Conservation (phyloP, 139 green algal species). For the Chlorella sp. region DNA sequence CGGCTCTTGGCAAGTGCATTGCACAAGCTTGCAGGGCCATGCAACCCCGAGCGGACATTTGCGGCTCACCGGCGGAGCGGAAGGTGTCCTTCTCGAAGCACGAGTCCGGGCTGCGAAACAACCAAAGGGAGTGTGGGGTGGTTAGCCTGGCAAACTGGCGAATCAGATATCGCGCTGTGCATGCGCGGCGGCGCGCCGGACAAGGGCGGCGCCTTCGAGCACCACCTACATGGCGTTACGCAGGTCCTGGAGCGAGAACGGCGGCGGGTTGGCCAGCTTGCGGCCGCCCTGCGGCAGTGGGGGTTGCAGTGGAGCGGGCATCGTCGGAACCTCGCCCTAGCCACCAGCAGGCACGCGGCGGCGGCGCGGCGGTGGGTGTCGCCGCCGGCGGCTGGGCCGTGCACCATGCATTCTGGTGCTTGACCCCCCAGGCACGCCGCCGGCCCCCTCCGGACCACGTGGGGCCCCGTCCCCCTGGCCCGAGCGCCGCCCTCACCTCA, state of each 20-base stretch:
- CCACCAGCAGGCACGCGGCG: background rate
- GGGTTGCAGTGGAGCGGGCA: too few relatives aligned
- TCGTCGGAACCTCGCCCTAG: background rate
- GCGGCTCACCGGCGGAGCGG: conserved; percentile 57
- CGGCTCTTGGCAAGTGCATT: too few relatives aligned
- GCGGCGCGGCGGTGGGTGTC: background rate
- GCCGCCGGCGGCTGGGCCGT: background rate
- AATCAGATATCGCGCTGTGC: too few relatives aligned
- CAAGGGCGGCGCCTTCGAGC: too few relatives aligned
- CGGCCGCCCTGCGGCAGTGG: conserved; percentile 33
- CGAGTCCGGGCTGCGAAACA: conserved; percentile 51
- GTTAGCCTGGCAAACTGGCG: too few relatives aligned
- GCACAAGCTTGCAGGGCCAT: background rate
- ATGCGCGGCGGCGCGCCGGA: too few relatives aligned
- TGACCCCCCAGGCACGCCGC: too few relatives aligned
- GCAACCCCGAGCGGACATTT: too few relatives aligned
- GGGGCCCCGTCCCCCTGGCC: too few relatives aligned
- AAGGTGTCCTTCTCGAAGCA: conserved; percentile 84
- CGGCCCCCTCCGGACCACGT: too few relatives aligned
- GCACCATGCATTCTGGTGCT: too few relatives aligned
- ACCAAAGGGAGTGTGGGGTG: too few relatives aligned
- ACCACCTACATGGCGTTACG: conserved; percentile 69
- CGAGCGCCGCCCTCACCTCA: background rate
- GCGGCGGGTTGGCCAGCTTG: conserved; percentile 69
- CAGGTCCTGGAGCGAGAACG: conserved; percentile 85